Evolutionary conservation across 2,329 filamentous ascomycete genomes (phyloP).

Genomic region (Huntiella savannae): DNA sequence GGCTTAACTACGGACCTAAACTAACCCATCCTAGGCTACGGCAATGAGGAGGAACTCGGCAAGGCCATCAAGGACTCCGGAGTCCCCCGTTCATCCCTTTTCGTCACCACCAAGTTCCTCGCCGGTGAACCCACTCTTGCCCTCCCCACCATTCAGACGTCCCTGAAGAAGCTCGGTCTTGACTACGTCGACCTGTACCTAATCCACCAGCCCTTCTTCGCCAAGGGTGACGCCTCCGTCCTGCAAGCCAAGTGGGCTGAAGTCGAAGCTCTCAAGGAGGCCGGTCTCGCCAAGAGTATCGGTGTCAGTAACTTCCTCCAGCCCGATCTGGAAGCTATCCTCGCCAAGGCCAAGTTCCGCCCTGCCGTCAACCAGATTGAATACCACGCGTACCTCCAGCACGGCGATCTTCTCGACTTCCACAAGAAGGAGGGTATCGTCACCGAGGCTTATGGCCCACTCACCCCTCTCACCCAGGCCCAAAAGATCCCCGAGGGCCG

Average conservation of each 20-base stretch:
- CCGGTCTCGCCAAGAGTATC: conserved; percentile 48
- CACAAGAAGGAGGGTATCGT: conserved; percentile 38
- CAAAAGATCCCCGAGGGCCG: conserved; percentile 29
- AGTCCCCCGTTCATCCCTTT: conserved; percentile 48
- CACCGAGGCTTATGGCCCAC: conserved; percentile 33
- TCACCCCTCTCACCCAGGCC: conserved; percentile 27
- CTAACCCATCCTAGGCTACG: conserved; percentile 26
- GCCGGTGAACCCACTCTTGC: conserved; percentile 23
- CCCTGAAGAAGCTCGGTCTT: conserved; percentile 44
- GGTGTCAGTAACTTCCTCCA: conserved; percentile 59
- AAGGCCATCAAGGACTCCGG: conserved; percentile 48
- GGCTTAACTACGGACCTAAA: background rate
- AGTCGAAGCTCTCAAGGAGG: conserved; percentile 45
- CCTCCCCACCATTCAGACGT: conserved; percentile 33
- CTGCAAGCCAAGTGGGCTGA: conserved; percentile 42
- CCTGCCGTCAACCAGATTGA: conserved; percentile 70
- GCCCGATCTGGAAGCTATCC: conserved; percentile 33
- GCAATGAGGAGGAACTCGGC: conserved; percentile 52
- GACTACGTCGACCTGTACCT: conserved; percentile 58
- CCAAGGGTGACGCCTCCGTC: conserved; percentile 18
- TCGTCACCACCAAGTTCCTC: conserved; percentile 42
- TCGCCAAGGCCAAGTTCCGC: conserved; percentile 37
- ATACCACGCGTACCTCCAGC: conserved; percentile 57
- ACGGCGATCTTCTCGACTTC: conserved; percentile 38
- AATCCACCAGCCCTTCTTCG: conserved; percentile 38